These are phyloP conservation scores for Grosmannia serpens DNA, from an alignment of 2,329 filamentous ascomycete genomes.

Conservation along the genomic window DNA sequence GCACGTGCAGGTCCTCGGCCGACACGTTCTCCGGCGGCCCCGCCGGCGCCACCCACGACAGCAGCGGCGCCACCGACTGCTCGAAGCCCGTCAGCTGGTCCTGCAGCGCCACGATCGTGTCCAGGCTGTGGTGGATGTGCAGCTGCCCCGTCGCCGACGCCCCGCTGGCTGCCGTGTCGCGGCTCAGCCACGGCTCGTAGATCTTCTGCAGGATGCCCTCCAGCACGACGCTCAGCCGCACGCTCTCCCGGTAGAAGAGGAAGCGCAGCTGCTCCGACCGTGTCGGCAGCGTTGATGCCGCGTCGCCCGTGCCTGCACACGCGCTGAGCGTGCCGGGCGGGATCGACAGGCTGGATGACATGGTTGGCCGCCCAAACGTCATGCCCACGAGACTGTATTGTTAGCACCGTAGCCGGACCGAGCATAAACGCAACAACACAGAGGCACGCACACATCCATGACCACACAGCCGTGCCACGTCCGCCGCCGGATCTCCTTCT, in stretches of 20 bases:
- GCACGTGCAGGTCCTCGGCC: not conserved
- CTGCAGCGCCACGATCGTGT: constrained; percentile 7
- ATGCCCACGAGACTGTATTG: constrained; percentile 7
- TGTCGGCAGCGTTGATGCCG: not conserved
- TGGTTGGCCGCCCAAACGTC: constrained; percentile 8
- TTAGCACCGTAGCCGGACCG: not conserved
- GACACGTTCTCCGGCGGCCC: not conserved
- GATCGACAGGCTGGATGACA: constrained; percentile 7
- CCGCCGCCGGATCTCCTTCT: constrained; percentile 2
- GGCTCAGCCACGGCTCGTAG: constrained; percentile 8
- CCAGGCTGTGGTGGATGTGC: constrained; percentile 5
- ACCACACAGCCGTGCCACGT: constrained; percentile 8
- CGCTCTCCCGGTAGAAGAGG: constrained; percentile 4
- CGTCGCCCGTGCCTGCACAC: not conserved
- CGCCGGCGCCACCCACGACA: constrained; percentile 4
- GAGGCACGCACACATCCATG: constrained; percentile 1
- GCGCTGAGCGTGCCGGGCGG: not conserved
- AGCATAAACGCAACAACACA: not conserved
- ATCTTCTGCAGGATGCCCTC: constrained; percentile 8
- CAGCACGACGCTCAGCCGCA: constrained; percentile 6
- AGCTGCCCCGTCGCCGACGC: not conserved
- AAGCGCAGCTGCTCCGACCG: constrained; percentile 1
- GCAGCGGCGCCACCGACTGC: constrained; percentile 1
- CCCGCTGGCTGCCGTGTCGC: not conserved
- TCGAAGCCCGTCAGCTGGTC: constrained; percentile 6